A percentile compares a stretch with the other conserved stretches of the same genome.
phyloP scores from a whole-genome alignment of 139 green algal species.

The Chlamydomonas sphaeroides region DNA sequence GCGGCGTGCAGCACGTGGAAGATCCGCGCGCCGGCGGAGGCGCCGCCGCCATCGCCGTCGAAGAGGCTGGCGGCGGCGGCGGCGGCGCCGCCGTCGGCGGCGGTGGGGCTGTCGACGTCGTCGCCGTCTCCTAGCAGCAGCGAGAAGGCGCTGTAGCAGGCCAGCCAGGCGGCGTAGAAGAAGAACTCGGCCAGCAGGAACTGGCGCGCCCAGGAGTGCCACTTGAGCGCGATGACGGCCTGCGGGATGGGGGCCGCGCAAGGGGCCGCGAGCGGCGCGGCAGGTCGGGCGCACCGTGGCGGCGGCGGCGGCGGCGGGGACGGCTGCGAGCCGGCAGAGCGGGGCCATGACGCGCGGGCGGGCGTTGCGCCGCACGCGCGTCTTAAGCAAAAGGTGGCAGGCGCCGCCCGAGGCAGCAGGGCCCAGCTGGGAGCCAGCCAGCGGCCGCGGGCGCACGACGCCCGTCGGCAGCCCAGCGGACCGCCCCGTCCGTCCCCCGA shows the following conservation, averaged over 20 bases:
- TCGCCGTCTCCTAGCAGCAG: slow-evolving; percentile 54
- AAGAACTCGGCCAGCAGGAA: slow-evolving; percentile 64
- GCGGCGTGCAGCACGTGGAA: not conserved
- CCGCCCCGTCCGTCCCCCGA: no score
- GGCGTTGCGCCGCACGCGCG: no score
- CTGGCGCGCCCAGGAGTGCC: slow-evolving; percentile 51
- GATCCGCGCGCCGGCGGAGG: not conserved
- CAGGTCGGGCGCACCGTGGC: slow-evolving; percentile 10
- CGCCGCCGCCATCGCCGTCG: not conserved
- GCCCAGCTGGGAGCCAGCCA: no score
- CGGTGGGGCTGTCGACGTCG: not conserved
- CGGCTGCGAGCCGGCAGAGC: no score
- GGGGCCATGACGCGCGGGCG: no score
- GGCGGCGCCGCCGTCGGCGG: not conserved
- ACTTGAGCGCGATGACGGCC: slow-evolving; percentile 50
- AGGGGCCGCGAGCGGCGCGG: not conserved
- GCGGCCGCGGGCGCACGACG: no score
- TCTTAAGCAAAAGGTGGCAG: no score
- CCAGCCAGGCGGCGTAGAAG: slow-evolving; percentile 59
- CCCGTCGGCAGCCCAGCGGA: no score
- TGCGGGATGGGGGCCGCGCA: not conserved
- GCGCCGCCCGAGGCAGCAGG: no score
- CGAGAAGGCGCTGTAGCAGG: slow-evolving; percentile 55
- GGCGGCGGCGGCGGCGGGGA: no score
- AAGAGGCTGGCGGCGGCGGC: not conserved